phyloP scores from a whole-genome alignment of 1,284 basidiomycete species.

The Ceratobasidium papillatum region DNA sequence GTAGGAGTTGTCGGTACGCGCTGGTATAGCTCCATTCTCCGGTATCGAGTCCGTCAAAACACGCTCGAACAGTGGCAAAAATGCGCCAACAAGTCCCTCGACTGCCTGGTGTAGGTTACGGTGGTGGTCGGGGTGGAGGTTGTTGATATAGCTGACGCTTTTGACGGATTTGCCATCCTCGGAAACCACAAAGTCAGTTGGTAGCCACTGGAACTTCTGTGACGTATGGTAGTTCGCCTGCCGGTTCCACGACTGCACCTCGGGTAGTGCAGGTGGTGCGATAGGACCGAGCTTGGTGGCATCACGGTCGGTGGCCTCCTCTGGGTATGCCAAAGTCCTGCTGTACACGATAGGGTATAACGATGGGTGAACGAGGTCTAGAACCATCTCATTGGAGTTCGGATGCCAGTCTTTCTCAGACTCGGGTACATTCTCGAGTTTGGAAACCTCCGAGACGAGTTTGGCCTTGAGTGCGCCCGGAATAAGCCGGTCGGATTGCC shows the following conservation, averaged over 20 bases:
- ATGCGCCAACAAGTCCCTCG: constrained; percentile 52
- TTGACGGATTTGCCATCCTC: constrained; percentile 48
- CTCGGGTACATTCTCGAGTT: constrained; percentile 47
- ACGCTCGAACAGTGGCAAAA: constrained; percentile 63
- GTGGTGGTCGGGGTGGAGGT: constrained; percentile 56
- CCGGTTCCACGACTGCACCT: neutral
- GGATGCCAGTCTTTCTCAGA: constrained; percentile 50
- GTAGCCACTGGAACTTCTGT: constrained; percentile 56
- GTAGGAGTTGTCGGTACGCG: neutral
- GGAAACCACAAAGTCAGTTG: constrained; percentile 58
- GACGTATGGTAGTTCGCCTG: constrained; percentile 37
- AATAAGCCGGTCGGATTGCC: constrained; percentile 56
- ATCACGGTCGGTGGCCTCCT: neutral
- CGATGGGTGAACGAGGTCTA: constrained; percentile 59
- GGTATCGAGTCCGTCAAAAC: constrained; percentile 58
- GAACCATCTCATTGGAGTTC: constrained; percentile 45
- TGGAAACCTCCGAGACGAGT: constrained; percentile 47
- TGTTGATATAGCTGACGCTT: constrained; percentile 65
- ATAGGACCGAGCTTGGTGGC: neutral
- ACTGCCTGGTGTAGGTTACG: constrained; percentile 53
- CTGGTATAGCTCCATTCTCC: neutral
- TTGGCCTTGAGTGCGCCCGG: constrained; percentile 37
- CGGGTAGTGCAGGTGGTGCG: constrained; percentile 43
- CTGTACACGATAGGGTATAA: constrained; percentile 58
- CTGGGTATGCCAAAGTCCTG: constrained; percentile 47